Percentiles rank a stretch among this genome's conserved stretches.
These are phyloP conservation scores for Picea engelmannii DNA, from an alignment of 83 land plant species.

Conservation along the genomic window DNA sequence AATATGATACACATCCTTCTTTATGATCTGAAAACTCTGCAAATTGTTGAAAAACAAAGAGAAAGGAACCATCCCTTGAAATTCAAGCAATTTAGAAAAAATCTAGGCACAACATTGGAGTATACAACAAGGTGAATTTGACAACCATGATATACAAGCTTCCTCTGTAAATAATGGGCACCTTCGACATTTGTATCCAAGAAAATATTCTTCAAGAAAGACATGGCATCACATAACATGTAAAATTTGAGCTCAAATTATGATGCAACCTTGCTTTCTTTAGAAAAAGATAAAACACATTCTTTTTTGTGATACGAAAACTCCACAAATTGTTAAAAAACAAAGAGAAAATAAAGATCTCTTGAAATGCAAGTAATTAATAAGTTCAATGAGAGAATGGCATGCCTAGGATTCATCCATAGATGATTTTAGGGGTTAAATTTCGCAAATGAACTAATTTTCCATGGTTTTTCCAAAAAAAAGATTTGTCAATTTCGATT, in stretches of 20 bases:
- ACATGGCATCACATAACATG: background rate
- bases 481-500: too few relatives aligned
- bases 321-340: background rate
- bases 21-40: background rate
- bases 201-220: background rate
- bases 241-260: background rate
- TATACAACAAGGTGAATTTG: constrained; percentile 1
- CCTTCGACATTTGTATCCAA: background rate
- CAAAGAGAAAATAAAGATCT: constrained; percentile 23
- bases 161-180: background rate
- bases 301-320: background rate
- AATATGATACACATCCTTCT: background rate
- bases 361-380: constrained; percentile 18
- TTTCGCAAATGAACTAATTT: too few relatives aligned
- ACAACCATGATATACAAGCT: constrained; percentile 3
- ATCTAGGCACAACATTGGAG: background rate
- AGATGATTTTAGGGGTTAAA: too few relatives aligned
- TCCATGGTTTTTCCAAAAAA: too few relatives aligned
- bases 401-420: constrained; percentile 14
- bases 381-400: constrained; percentile 13
- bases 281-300: background rate
- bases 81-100: too few relatives aligned
- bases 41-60: background rate
- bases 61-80: background rate
- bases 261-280: background rate